Percentiles rank a stretch among this genome's conserved stretches.
phyloP scores from a whole-genome alignment of 169 alveolate species.

The Eimeria falciformis region DNA sequence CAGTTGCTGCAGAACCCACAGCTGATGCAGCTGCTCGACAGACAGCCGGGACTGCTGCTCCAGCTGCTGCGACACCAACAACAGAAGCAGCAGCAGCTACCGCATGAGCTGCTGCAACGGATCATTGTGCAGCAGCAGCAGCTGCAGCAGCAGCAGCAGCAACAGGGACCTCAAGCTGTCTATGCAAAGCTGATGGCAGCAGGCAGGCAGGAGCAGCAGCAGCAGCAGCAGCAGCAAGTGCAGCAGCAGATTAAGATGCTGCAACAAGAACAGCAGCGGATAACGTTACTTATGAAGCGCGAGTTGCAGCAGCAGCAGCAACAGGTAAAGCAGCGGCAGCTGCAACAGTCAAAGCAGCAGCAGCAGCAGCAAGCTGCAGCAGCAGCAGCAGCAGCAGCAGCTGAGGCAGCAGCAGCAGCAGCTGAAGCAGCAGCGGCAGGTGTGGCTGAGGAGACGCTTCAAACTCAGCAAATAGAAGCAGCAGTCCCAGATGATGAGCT shows the following conservation, averaged over 20 bases:
- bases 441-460: conserved; percentile 12
- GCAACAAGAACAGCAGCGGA: conserved; percentile 22
- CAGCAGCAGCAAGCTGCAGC: conserved; percentile 21
- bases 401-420: conserved; percentile 6
- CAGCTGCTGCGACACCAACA: conserved; percentile 48
- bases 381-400: neutral
- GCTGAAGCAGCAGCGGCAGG: too few species aligned
- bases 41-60: conserved; percentile 28
- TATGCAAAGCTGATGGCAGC: conserved; percentile 24
- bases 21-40: conserved; percentile 47
- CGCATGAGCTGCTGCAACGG: neutral
- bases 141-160: conserved; percentile 41
- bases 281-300: conserved; percentile 23
- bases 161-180: neutral
- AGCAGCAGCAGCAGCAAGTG: conserved; percentile 32
- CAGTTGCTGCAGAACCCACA: conserved; percentile 7
- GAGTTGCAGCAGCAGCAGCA: conserved; percentile 47
- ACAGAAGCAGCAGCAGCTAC: neutral
- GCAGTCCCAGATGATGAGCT: conserved; percentile 32
- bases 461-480: conserved; percentile 29
- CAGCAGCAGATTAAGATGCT: neutral
- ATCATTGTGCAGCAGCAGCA: neutral
- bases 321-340: conserved; percentile 6
- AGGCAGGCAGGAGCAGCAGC: conserved; percentile 6
- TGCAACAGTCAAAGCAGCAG: neutral